Evolutionary conservation across 2,329 filamentous ascomycete genomes (phyloP).

Genomic region (Rasamsonia emersonii): DNA sequence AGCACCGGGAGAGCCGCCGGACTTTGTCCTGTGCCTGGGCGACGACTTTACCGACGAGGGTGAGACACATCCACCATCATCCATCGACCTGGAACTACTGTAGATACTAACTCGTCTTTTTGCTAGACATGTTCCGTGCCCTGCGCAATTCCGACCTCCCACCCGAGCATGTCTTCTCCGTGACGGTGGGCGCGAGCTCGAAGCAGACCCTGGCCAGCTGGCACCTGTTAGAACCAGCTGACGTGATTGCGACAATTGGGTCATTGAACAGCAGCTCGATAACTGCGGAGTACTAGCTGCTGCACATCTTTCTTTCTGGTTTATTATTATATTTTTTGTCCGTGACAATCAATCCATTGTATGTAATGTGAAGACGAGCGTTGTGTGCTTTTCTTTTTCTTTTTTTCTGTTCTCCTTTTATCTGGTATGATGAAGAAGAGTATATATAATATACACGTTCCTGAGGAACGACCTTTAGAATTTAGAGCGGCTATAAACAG

Average conservation of each 20-base stretch:
- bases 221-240: constrained; percentile 79
- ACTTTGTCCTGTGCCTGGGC: constrained; percentile 83
- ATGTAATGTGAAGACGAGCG: too few species aligned
- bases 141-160: constrained; percentile 52
- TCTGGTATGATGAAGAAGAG: too few species aligned
- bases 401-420: too few species aligned
- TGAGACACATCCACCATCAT: constrained; percentile 30
- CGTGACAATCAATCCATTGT: too few species aligned
- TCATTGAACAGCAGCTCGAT: constrained; percentile 40
- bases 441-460: too few species aligned
- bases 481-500: too few species aligned
- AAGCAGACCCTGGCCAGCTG: constrained; percentile 87
- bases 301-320: too few species aligned
- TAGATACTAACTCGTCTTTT: too few species aligned
- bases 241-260: constrained; percentile 64
- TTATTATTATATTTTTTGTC: too few species aligned
- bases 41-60: constrained; percentile 98
- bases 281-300: constrained; percentile 8
- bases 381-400: too few species aligned
- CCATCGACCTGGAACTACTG: too few species aligned
- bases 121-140: constrained; percentile 70
- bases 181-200: constrained; percentile 83
- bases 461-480: too few species aligned
- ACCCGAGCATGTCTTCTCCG: constrained; percentile 68
- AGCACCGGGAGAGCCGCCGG: constrained; percentile 51